phyloP scores from a whole-genome alignment of 148 eudicot genomes.

The Agrostemma githago region DNA sequence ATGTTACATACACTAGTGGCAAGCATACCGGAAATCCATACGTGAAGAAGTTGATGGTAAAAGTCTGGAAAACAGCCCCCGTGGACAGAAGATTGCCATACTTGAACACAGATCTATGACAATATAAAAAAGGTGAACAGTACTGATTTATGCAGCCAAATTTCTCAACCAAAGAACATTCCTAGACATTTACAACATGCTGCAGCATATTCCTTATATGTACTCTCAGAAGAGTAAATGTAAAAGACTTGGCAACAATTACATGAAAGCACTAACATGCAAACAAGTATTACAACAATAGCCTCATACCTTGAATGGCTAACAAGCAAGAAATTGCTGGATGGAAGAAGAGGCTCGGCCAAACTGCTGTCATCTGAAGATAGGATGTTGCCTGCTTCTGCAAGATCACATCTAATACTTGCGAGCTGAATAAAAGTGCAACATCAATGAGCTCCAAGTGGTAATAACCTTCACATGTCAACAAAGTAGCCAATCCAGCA shows the following conservation, averaged over 20 bases:
- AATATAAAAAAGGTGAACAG: slow-evolving; percentile 4
- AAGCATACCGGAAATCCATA: slow-evolving; percentile 84
- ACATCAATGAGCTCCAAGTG: neutral
- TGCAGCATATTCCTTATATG: neutral
- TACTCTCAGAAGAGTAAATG: neutral
- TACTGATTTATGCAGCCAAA: neutral
- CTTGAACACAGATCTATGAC: slow-evolving; percentile 72
- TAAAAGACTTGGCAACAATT: neutral
- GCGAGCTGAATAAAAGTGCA: slow-evolving; percentile 30
- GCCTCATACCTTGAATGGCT: slow-evolving; percentile 23
- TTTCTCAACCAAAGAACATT: neutral
- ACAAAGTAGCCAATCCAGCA: neutral
- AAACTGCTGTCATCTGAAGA: slow-evolving; percentile 24
- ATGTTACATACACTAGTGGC: slow-evolving; percentile 16
- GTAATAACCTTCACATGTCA: neutral
- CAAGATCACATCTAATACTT: slow-evolving; percentile 33
- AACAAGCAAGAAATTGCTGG: slow-evolving; percentile 24
- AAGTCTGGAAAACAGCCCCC: slow-evolving; percentile 66
- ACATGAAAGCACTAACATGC: neutral
- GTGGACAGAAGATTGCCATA: slow-evolving; percentile 62
- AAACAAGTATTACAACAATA: neutral
- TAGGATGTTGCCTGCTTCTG: slow-evolving; percentile 29
- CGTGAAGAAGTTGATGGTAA: slow-evolving; percentile 93
- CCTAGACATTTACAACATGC: neutral
- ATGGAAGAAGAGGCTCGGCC: slow-evolving; percentile 38